phyloP scores from a whole-genome alignment of 768 basidiomycete species.

The Coprinopsis strossmayeri region DNA sequence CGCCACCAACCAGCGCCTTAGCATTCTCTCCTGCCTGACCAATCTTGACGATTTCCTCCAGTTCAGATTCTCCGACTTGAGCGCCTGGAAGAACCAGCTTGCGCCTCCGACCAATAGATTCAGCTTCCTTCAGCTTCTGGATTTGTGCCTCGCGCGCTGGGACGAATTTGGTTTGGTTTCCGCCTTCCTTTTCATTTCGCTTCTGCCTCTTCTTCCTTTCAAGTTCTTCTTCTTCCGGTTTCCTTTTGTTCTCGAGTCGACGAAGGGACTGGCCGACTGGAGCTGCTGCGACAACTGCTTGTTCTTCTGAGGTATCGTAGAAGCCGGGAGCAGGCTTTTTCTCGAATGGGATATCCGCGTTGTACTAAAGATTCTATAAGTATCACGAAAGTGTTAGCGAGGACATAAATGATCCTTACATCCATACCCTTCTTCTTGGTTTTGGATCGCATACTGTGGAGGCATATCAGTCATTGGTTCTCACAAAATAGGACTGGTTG shows the following conservation, averaged over 20 bases:
- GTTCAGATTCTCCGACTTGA: constrained; percentile 89
- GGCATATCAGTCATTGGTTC: too few relatives aligned
- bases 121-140: constrained; percentile 95
- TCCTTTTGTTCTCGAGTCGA: constrained; percentile 93
- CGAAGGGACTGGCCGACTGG: constrained; percentile 89
- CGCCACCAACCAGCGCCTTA: constrained; percentile 75
- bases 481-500: background rate
- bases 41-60: constrained; percentile 99
- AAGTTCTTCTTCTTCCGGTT: constrained; percentile 88
- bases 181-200: constrained; percentile 66
- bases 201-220: constrained; percentile 83
- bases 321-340: constrained; percentile 94
- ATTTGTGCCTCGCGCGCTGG: constrained; percentile 98
- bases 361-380: constrained; percentile 57
- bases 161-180: constrained; percentile 88
- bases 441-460: constrained; percentile 93
- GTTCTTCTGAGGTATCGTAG: constrained; percentile 94
- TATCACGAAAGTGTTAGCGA: constrained; percentile 9
- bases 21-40: constrained; percentile 89
- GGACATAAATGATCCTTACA: constrained; percentile 37
- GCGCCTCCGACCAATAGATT: constrained; percentile 84
- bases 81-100: constrained; percentile 81
- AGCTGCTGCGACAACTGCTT: constrained; percentile 77
- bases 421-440: constrained; percentile 98
- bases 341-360: constrained; percentile 97